Evolutionary conservation across 2,329 filamentous ascomycete species (phyloP).

Genomic region (Cercospora sesami): DNA sequence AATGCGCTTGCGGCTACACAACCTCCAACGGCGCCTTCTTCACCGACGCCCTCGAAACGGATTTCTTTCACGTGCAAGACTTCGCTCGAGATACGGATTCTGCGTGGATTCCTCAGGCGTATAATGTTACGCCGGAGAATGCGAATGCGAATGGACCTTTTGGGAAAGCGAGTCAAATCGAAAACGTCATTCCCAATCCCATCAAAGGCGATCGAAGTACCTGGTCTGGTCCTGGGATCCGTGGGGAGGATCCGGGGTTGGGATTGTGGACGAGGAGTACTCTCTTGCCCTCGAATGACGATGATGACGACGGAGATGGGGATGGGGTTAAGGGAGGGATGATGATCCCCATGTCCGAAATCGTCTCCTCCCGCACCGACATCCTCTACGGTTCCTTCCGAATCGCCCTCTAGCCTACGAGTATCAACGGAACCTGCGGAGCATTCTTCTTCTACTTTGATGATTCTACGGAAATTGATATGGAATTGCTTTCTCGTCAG

Average conservation of each 20-base stretch:
- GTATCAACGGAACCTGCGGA: conserved; percentile 66
- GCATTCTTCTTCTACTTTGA: conserved; percentile 85
- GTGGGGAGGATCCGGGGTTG: conserved; percentile 55
- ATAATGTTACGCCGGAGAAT: conserved; percentile 61
- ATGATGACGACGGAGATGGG: neutral
- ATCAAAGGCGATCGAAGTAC: conserved; percentile 42
- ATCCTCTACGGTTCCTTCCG: conserved; percentile 70
- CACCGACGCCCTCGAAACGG: conserved; percentile 69
- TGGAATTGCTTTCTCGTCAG: conserved; percentile 67
- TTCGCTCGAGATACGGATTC: conserved; percentile 27
- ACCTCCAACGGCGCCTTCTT: conserved; percentile 58
- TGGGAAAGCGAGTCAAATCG: conserved; percentile 62
- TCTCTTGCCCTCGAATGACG: conserved; percentile 21
- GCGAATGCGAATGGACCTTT: conserved; percentile 59
- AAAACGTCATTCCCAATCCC: conserved; percentile 60
- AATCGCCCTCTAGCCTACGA: conserved; percentile 64
- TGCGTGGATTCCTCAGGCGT: conserved; percentile 68
- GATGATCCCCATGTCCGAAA: conserved; percentile 62
- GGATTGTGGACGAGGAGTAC: conserved; percentile 56
- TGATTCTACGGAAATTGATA: conserved; percentile 77
- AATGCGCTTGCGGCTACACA: conserved; percentile 73
- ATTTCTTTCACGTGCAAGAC: conserved; percentile 62
- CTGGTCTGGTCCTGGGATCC: conserved; percentile 47
- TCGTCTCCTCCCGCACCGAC: conserved; percentile 62
- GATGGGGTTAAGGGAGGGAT: neutral